Evolutionary conservation across 2,329 filamentous ascomycete genomes (phyloP), one percentile per base, ranked within the genome.

Genomic region (Colletotrichum acutatum): DNA sequence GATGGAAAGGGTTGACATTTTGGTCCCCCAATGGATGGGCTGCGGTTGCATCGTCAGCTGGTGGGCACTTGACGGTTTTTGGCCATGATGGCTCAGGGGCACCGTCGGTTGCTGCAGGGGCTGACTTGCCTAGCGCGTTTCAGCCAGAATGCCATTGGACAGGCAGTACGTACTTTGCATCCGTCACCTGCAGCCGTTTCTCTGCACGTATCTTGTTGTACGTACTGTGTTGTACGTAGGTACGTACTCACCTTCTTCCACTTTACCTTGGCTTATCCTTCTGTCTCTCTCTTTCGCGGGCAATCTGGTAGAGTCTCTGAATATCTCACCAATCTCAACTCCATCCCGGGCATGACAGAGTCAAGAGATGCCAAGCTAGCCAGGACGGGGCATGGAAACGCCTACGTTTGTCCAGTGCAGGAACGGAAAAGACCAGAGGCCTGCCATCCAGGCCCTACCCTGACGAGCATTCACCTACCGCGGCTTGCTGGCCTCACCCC

Each of bases 141-240:
- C 68, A 71, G 64, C 34, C 49, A 71, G 57, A 68, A 71, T 71
- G 57, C 68, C 68, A 68, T 71, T 67, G 56, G 68, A 56, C 24
- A n/a, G 42, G 42, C 42, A n/a, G 42, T 46, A 46, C 42, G 42
- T 46, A 46, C 42, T n/a, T 46, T 46, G 42, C 42, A 46, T 46
- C 42, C 42, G 19, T 46, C 42, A 46, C 16, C 42, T 8, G 16
- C 42, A 49, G 16, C 42, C 42, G 42, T n/a, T 49, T 49, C 42
- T 49, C 42, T 49, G 19, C n/a, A 19, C 19, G 42, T 49, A n/a
- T 6, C 42, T 49, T n/a, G 19, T 2, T 30, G 32, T 34, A 34
- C 4, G 32, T 34, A 12, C 32, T 26, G 22, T 19, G 19, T 24
- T 32, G 46, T 19, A 34, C 12, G 57, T 3, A 7, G 32, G 22